phyloP scores from a whole-genome alignment of 2,329 filamentous ascomycete species.

The Ophiostoma himal-ulmi region DNA sequence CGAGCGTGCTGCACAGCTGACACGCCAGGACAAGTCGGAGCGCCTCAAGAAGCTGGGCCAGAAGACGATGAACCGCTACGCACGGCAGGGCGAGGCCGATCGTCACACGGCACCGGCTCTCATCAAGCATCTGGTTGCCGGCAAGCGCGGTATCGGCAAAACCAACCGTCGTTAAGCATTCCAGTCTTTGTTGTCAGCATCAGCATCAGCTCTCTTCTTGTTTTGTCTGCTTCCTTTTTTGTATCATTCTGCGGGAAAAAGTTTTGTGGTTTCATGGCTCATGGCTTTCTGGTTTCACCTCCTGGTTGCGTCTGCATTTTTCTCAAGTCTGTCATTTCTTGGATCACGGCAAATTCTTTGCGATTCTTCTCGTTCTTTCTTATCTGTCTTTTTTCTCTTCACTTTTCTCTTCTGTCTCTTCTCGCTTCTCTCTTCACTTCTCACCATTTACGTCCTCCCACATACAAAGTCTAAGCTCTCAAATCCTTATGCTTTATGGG shows the following conservation, averaged over 20 bases:
- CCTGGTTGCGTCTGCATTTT: constrained; percentile 4
- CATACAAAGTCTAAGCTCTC: not conserved
- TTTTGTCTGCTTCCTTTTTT: constrained; percentile 10
- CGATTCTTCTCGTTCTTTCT: not conserved
- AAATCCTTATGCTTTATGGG: no score
- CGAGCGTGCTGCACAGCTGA: constrained; percentile 54
- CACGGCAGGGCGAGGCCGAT: constrained; percentile 93
- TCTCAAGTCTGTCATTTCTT: constrained; percentile 12
- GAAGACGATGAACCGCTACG: constrained; percentile 98
- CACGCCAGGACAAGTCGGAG: constrained; percentile 67
- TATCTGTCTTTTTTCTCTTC: not conserved
- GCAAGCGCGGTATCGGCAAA: constrained; percentile 93
- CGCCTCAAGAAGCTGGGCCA: constrained; percentile 82
- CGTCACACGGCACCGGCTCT: constrained; percentile 76
- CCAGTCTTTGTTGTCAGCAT: not conserved
- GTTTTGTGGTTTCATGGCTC: constrained; percentile 1
- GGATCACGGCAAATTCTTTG: not conserved
- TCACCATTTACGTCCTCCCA: not conserved
- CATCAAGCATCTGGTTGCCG: constrained; percentile 86
- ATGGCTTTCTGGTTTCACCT: constrained; percentile 1
- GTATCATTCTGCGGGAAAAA: constrained; percentile 10
- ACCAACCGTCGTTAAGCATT: constrained; percentile 59
- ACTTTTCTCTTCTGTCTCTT: not conserved
- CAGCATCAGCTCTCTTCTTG: not conserved
- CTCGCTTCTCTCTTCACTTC: not conserved